Conservation (phyloP, 2,329 filamentous ascomycete species). For the Fusarium equiseti region DNA sequence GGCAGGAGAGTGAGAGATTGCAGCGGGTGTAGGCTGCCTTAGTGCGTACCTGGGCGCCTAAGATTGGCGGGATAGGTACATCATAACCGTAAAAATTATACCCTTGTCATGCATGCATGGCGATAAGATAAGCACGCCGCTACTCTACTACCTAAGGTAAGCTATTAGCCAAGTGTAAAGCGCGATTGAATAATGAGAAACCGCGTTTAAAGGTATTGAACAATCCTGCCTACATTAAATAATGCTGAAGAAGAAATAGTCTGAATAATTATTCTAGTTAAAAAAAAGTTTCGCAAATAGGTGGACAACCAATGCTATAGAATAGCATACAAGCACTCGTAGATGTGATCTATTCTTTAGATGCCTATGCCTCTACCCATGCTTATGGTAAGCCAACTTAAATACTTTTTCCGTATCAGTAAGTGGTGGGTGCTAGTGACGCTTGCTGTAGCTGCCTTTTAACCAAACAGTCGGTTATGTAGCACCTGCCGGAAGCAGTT, state of each 20-base stretch:
- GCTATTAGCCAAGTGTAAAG: background rate
- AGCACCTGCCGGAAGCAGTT: background rate
- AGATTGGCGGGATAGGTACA: slow-evolving; percentile 27
- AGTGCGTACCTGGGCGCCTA: slow-evolving; percentile 24
- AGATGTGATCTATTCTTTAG: background rate
- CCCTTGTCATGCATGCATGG: slow-evolving; percentile 34
- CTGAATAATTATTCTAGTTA: too few species aligned
- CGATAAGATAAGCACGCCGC: slow-evolving; percentile 38
- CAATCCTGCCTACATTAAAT: background rate
- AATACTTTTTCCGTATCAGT: background rate
- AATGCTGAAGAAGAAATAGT: too few species aligned
- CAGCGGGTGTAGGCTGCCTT: slow-evolving; percentile 14
- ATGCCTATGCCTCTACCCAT: background rate
- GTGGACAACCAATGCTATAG: background rate
- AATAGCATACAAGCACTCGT: background rate
- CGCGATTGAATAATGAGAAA: background rate
- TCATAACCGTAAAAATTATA: slow-evolving; percentile 24
- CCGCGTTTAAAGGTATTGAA: background rate
- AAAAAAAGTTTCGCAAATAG: background rate
- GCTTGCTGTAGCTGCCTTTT: background rate
- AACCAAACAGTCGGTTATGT: background rate
- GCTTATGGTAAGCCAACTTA: background rate
- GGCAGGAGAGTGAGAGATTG: slow-evolving; percentile 34
- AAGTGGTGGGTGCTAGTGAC: background rate
- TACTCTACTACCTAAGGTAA: background rate